phyloP scores from a whole-genome alignment of 1,139 yeast genomes.

The Pichia sp. region DNA sequence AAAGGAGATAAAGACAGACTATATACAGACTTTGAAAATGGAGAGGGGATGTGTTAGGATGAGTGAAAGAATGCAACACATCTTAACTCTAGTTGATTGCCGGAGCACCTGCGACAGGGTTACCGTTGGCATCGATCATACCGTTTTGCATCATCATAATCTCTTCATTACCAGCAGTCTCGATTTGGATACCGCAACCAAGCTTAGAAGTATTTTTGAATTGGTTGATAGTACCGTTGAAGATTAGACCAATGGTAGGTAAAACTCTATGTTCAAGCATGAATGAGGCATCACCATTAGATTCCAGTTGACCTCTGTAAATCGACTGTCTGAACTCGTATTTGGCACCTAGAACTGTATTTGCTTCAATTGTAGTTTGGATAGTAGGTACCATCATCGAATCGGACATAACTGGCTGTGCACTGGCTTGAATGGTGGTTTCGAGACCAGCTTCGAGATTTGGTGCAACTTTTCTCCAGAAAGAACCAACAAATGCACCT shows the following conservation, averaged over 20 bases:
- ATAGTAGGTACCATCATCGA: constrained; percentile 63
- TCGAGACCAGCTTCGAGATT: constrained; percentile 97
- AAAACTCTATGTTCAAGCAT: constrained; percentile 90
- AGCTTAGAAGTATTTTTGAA: constrained; percentile 75
- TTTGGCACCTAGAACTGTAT: constrained; percentile 93
- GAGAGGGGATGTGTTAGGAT: constrained; percentile 3
- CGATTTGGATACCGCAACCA: constrained; percentile 94
- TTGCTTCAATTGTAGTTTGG: constrained; percentile 83
- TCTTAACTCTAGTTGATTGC: constrained; percentile 19
- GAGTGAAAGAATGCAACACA: neutral
- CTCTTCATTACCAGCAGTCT: constrained; percentile 91
- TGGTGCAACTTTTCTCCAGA: constrained; percentile 90
- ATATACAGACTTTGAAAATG: constrained; percentile 13
- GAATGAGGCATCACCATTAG: constrained; percentile 85
- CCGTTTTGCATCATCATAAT: constrained; percentile 75
- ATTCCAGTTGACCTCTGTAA: constrained; percentile 92
- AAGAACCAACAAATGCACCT: constrained; percentile 84
- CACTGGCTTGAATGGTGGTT: constrained; percentile 76
- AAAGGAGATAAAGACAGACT: constrained; percentile 15
- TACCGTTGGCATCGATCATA: constrained; percentile 71
- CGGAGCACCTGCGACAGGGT: constrained; percentile 76
- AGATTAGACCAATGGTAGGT: constrained; percentile 84
- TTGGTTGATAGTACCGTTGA: constrained; percentile 95
- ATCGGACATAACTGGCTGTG: constrained; percentile 76
- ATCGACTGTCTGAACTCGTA: constrained; percentile 96